Percentiles rank a stretch among this genome's conserved stretches.
phyloP scores from a whole-genome alignment of 1,284 basidiomycete species.

The Ustilago cynodontis region DNA sequence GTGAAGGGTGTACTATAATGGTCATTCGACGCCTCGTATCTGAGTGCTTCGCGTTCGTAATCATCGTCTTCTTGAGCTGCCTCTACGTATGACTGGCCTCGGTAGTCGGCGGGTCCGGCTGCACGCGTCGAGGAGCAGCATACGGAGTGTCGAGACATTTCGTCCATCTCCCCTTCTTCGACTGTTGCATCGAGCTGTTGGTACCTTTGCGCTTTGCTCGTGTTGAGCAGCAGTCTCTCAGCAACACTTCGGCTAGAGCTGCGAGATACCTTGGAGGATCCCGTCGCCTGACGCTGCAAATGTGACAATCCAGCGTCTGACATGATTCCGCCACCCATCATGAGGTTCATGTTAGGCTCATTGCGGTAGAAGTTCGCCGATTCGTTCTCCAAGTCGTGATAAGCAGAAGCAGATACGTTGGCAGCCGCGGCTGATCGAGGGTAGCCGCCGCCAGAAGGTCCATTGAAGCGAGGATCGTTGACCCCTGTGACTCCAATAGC shows the following conservation, averaged over 20 bases:
- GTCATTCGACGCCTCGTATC: constrained; percentile 6
- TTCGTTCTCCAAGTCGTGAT: constrained; percentile 26
- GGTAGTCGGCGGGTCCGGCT: background rate
- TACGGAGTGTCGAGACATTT: constrained; percentile 5
- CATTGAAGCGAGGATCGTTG: constrained; percentile 31
- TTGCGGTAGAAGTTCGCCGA: constrained; percentile 27
- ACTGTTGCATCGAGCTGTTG: constrained; percentile 27
- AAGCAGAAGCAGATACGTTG: background rate
- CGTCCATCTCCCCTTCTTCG: constrained; percentile 26
- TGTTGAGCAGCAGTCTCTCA: constrained; percentile 18
- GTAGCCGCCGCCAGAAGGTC: constrained; percentile 7
- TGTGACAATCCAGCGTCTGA: constrained; percentile 40
- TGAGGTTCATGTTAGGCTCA: constrained; percentile 46
- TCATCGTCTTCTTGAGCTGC: constrained; percentile 12
- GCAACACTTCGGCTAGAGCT: constrained; percentile 22
- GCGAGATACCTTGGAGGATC: constrained; percentile 22
- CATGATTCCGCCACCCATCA: constrained; percentile 42
- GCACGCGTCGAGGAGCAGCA: background rate
- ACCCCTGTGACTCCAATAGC: constrained; percentile 39
- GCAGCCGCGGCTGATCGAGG: background rate
- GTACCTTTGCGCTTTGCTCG: constrained; percentile 21
- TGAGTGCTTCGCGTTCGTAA: background rate
- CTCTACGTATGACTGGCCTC: constrained; percentile 8
- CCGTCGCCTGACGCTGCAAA: constrained; percentile 40
- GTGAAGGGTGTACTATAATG: constrained; percentile 19